Conservation (phyloP, 176 grass and related monocot genomes). For the Triticum timopheevii region DNA sequence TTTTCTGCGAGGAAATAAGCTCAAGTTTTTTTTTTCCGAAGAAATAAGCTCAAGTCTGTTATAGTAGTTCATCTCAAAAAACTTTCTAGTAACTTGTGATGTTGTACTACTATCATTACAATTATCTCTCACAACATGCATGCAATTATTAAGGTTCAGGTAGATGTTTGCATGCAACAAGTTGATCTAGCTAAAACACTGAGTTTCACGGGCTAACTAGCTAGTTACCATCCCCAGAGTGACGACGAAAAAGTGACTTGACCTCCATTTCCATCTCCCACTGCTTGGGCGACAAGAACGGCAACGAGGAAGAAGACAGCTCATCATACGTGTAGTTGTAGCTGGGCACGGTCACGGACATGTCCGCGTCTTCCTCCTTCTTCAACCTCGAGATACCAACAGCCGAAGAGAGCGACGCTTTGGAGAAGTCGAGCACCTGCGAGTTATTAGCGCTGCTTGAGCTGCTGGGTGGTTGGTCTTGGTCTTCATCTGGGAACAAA, state of each 20-base stretch:
- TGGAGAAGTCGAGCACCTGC: slow-evolving; percentile 33
- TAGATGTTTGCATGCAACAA: not conserved
- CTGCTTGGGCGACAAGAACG: not conserved
- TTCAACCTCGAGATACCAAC: not conserved
- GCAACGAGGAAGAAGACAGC: slow-evolving; percentile 1
- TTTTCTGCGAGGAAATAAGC: no score
- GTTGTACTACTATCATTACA: not conserved
- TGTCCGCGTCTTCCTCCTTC: slow-evolving; percentile 15
- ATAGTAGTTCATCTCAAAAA: not conserved
- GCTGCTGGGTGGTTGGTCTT: not conserved
- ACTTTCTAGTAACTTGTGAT: not conserved
- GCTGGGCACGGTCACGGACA: not conserved
- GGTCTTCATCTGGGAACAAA: slow-evolving; percentile 2
- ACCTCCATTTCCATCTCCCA: slow-evolving; percentile 4
- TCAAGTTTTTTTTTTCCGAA: no score
- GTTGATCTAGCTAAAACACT: not conserved
- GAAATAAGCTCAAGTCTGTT: not conserved
- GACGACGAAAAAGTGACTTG: not conserved
- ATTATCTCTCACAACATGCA: not conserved
- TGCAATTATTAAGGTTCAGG: not conserved
- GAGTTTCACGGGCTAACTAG: not conserved
- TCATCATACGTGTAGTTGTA: not conserved
- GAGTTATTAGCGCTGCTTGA: slow-evolving; percentile 12
- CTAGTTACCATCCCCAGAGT: not conserved
- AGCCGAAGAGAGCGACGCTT: slow-evolving; percentile 6